These are phyloP conservation scores for Bipolaris sorokiniana DNA, from an alignment of 2,329 filamentous ascomycete genomes.

Conservation along the genomic window DNA sequence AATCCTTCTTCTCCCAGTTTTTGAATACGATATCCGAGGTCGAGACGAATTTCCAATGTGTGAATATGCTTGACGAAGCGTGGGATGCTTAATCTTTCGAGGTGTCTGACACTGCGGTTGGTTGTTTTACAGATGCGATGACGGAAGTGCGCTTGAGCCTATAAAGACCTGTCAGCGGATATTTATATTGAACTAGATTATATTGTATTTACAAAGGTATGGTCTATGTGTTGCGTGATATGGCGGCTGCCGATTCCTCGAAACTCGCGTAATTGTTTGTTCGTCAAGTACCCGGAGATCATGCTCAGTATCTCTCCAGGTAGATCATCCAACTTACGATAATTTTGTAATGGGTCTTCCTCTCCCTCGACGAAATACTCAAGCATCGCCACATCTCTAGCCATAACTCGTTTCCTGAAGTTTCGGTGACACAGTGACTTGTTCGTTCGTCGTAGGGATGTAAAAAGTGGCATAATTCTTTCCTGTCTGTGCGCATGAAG, in stretches of 20 bases:
- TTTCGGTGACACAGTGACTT: background rate
- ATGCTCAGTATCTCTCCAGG: constrained; percentile 10
- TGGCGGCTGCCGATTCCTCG: background rate
- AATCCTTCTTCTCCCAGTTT: no score
- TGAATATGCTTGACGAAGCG: constrained; percentile 6
- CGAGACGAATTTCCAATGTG: background rate
- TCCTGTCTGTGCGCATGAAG: background rate
- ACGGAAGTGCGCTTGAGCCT: constrained; percentile 3
- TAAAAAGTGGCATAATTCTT: background rate
- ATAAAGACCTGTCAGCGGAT: background rate
- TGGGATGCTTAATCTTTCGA: constrained; percentile 1
- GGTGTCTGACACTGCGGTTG: background rate
- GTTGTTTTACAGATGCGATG: constrained; percentile 3
- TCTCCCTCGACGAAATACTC: background rate
- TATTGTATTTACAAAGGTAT: constrained; percentile 5
- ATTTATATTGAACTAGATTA: background rate
- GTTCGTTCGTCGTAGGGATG: background rate
- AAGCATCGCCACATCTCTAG: background rate
- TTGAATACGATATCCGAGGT: background rate
- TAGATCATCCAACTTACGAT: background rate
- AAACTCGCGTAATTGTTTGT: constrained; percentile 1
- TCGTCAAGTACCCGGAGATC: constrained; percentile 4
- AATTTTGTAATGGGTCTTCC: background rate
- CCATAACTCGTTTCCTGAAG: background rate
- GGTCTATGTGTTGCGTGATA: constrained; percentile 5